Evolutionary conservation across 108 stramenopile species (phyloP).

Genomic region (Conticribra weissflogii): DNA sequence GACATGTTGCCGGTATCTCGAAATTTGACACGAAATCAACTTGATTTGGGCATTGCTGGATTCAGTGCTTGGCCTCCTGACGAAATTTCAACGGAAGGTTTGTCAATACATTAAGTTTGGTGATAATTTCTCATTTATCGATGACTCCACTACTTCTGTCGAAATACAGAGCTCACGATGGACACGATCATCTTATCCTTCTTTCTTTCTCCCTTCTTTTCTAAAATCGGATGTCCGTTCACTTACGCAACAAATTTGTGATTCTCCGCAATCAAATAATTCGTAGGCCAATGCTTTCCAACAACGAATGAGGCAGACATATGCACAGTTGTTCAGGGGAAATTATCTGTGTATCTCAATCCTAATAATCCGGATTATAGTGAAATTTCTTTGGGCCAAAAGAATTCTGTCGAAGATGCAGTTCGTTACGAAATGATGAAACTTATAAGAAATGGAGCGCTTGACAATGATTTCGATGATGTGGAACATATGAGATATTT

Average conservation of each 20-base stretch:
- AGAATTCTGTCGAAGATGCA: slow-evolving; percentile 11
- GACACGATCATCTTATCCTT: background rate
- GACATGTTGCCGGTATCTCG: too few relatives aligned
- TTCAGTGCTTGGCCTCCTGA: slow-evolving; percentile 24
- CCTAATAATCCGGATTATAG: background rate
- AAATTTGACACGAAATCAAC: background rate
- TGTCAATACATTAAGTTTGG: background rate
- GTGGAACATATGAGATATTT: slow-evolving; percentile 17
- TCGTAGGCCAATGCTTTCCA: slow-evolving; percentile 19
- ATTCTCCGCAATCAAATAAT: too few relatives aligned
- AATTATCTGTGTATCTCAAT: slow-evolving; percentile 15
- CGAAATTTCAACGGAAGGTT: slow-evolving; percentile 5
- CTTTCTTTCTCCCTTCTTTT: too few relatives aligned
- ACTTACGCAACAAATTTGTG: too few relatives aligned
- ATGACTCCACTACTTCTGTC: background rate
- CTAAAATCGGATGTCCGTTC: too few relatives aligned
- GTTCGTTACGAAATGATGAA: slow-evolving; percentile 22
- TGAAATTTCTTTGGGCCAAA: slow-evolving; percentile 6
- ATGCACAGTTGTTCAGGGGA: slow-evolving; percentile 15
- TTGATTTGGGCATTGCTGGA: slow-evolving; percentile 16
- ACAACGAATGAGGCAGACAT: slow-evolving; percentile 13
- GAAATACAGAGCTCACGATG: background rate
- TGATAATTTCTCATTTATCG: background rate
- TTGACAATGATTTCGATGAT: slow-evolving; percentile 3
- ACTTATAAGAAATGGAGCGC: slow-evolving; percentile 18